Base-by-base conservation (phyloP, 192 early-diverging fungal genomes). In the Chytriomyces sp. region DNA sequence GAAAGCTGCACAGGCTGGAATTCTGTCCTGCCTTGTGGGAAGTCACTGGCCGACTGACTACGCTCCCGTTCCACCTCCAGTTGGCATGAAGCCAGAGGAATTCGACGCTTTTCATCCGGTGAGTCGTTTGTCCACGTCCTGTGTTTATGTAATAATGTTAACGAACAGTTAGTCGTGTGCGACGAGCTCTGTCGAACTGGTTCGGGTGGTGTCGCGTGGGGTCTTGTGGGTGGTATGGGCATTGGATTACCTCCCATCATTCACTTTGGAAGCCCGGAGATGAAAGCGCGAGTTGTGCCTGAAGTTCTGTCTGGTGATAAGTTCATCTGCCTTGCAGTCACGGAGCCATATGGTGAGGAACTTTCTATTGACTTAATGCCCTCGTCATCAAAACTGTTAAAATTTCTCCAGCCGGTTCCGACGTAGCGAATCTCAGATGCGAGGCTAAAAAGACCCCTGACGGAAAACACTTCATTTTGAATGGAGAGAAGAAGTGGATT, bases 131-230 rank as follows among this genome's bases (percentile, higher is more conserved):
- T 4, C 26, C 31, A 0, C 26, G 17, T 12, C 32, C 2, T 65
- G 10, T 31, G n/a, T 12, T 60, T 59, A 22, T 33, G 39, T 37
- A 58, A 86, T 92, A 53, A 91, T 82, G 58, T 85, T 91, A 75
- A 67, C 82, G 12, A 92, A 91, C 82, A 85, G 58, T 85, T 92
- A 59, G 89, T 94, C 69, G 80, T 93, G 52, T 80, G 82, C 74
- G 93, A 94, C 75, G 93, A 94, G 76, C 79, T 94, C 17, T 84
- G 88, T 22, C 92, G 93, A 40, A 89, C 86, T 59, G 93, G 90
- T 32, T 91, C 90, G 4, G 93, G 92, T 38, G 93, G 93, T 78
- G 84, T 90, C 31, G 75, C 90, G 59, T 92, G 92, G 93, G 91
- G 91, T 75, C 68, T 94, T 5, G 73, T 82, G 62, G 91, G 91